phyloP scores from a whole-genome alignment of 768 basidiomycete species.

The Paxillus ammoniavirescens region DNA sequence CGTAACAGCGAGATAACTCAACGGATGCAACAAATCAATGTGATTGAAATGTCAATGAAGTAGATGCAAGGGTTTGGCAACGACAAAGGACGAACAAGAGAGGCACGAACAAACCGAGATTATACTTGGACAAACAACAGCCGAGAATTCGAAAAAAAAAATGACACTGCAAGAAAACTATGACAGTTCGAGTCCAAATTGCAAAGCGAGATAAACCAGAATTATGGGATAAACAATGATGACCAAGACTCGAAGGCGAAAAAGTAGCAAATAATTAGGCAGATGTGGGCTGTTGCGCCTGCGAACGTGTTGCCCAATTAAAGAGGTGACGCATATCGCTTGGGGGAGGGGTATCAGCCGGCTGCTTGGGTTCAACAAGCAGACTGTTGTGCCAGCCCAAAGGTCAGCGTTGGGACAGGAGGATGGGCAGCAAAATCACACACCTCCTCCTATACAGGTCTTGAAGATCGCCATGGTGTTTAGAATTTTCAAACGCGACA shows the following conservation, averaged over 20 bases:
- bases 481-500: slow-evolving; percentile 70
- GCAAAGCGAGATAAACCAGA: background rate
- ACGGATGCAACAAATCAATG: slow-evolving; percentile 23
- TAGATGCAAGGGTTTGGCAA: slow-evolving; percentile 26
- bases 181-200: slow-evolving; percentile 9
- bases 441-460: slow-evolving; percentile 86
- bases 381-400: slow-evolving; percentile 43
- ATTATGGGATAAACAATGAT: slow-evolving; percentile 17
- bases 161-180: slow-evolving; percentile 15
- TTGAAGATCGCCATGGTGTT: slow-evolving; percentile 77
- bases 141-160: slow-evolving; percentile 1
- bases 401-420: slow-evolving; percentile 2
- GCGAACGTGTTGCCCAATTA: slow-evolving; percentile 71
- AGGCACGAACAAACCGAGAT: slow-evolving; percentile 20
- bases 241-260: slow-evolving; percentile 4
- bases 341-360: slow-evolving; percentile 62
- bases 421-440: slow-evolving; percentile 15
- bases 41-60: slow-evolving; percentile 23
- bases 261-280: slow-evolving; percentile 22
- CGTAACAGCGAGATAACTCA: slow-evolving; percentile 27
- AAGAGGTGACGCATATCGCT: slow-evolving; percentile 79
- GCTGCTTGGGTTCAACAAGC: slow-evolving; percentile 79
- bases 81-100: slow-evolving; percentile 21
- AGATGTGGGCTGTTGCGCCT: slow-evolving; percentile 37
- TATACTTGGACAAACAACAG: slow-evolving; percentile 19